These are phyloP conservation scores for Paraconiothyrium brasiliense DNA, from an alignment of 2,329 filamentous ascomycete genomes.

Conservation along the genomic window DNA sequence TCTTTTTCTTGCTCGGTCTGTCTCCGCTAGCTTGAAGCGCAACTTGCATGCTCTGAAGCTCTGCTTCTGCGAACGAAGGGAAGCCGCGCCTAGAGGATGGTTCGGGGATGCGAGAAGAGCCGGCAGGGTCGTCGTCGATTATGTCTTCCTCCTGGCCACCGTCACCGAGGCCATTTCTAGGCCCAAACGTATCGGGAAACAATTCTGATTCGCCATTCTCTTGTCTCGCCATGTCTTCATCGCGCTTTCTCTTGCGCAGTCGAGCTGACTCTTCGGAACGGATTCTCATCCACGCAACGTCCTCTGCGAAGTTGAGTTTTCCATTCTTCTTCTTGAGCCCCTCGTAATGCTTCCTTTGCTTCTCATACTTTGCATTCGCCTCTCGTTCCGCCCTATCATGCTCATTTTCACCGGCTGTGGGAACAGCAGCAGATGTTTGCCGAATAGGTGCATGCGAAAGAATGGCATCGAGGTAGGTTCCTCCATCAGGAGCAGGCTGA, in stretches of 20 bases:
- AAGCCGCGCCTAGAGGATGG: constrained; percentile 7
- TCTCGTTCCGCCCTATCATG: neutral
- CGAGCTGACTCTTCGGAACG: constrained; percentile 28
- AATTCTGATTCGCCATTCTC: constrained; percentile 22
- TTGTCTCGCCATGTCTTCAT: constrained; percentile 22
- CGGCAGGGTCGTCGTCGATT: constrained; percentile 13
- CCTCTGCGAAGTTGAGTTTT: constrained; percentile 31
- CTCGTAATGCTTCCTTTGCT: constrained; percentile 34
- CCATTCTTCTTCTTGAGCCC: constrained; percentile 29
- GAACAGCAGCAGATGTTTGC: neutral
- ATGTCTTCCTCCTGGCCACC: constrained; percentile 18
- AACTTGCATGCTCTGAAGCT: constrained; percentile 41
- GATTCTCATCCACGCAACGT: constrained; percentile 44
- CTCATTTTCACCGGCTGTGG: neutral
- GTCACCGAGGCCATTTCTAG: neutral
- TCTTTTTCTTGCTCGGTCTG: constrained; percentile 35
- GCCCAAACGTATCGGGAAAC: constrained; percentile 20
- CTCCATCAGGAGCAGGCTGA: constrained; percentile 15
- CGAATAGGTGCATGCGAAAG: neutral
- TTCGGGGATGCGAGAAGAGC: constrained; percentile 25
- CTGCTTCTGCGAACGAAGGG: constrained; percentile 37
- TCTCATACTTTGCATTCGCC: constrained; percentile 28
- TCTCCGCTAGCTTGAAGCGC: constrained; percentile 37
- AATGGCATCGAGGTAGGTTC: constrained; percentile 29
- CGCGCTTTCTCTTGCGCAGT: constrained; percentile 25